Conservation (phyloP, 495 filamentous ascomycete species). For the Neurospora sp. region DNA sequence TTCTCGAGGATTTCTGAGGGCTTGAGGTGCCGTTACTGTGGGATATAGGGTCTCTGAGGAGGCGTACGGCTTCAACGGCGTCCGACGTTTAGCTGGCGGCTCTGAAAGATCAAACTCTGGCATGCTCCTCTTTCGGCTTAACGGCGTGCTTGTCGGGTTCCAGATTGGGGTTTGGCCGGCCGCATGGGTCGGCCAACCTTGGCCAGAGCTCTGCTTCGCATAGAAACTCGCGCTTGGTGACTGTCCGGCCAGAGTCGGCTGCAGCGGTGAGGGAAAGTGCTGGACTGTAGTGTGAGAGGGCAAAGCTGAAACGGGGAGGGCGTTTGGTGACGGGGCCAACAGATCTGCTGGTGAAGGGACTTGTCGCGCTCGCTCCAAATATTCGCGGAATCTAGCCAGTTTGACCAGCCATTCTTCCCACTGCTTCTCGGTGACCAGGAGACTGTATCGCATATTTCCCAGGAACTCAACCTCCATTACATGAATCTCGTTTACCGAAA, state of each 20-base stretch:
- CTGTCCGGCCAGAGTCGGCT: constrained; percentile 16
- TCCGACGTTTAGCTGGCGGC: constrained; percentile 57
- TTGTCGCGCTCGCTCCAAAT: constrained; percentile 51
- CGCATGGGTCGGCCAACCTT: constrained; percentile 29
- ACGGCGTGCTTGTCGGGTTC: constrained; percentile 30
- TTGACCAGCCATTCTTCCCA: constrained; percentile 83
- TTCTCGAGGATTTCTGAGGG: not conserved
- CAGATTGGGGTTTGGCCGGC: constrained; percentile 32
- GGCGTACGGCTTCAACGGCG: not conserved
- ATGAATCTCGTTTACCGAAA: constrained; percentile 91
- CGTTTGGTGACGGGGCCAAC: constrained; percentile 26
- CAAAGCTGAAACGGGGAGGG: constrained; percentile 13
- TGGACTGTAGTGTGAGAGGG: constrained; percentile 37
- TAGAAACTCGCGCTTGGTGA: constrained; percentile 21
- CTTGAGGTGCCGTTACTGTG: not conserved
- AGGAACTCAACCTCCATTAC: constrained; percentile 99
- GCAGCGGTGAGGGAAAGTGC: constrained; percentile 22
- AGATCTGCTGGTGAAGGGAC: constrained; percentile 24
- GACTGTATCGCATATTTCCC: constrained; percentile 93
- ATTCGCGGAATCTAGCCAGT: constrained; percentile 67
- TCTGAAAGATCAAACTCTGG: constrained; percentile 52
- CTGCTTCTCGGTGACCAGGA: constrained; percentile 71
- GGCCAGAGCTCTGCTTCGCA: constrained; percentile 2
- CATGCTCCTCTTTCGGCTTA: constrained; percentile 59
- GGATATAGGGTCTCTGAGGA: not conserved